These are phyloP conservation scores for Pyracantha coccinea DNA, from an alignment of 331 rosid genomes.

Conservation along the genomic window DNA sequence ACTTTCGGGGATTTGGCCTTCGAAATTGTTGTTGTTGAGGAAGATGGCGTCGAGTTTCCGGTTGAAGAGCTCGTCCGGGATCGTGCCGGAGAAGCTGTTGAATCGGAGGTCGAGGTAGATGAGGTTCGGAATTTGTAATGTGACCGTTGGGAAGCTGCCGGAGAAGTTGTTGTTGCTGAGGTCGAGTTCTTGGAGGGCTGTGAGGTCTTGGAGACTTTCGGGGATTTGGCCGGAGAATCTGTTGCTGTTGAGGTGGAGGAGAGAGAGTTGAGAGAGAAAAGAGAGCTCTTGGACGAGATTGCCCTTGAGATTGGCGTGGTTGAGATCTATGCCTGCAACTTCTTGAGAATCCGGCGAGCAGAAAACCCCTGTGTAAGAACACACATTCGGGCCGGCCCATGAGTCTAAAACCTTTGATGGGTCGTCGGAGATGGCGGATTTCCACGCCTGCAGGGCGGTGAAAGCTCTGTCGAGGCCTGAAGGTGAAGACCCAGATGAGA, in stretches of 20 bases:
- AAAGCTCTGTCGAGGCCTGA: constrained; percentile 48
- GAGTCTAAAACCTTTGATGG: constrained; percentile 48
- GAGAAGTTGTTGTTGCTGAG: constrained; percentile 81
- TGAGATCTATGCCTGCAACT: constrained; percentile 84
- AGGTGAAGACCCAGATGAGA: constrained; percentile 36
- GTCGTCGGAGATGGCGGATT: constrained; percentile 83
- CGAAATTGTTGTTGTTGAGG: constrained; percentile 73
- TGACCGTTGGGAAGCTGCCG: constrained; percentile 59
- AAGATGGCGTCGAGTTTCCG: constrained; percentile 73
- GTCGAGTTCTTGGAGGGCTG: constrained; percentile 65
- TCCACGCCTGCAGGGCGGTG: constrained; percentile 83
- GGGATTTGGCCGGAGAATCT: constrained; percentile 68
- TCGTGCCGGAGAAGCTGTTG: constrained; percentile 64
- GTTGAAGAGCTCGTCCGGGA: constrained; percentile 70
- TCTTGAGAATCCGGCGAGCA: constrained; percentile 45
- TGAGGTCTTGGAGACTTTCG: constrained; percentile 49
- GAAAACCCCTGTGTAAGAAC: constrained; percentile 84
- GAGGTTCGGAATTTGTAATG: constrained; percentile 62
- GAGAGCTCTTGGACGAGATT: constrained; percentile 67
- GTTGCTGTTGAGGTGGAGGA: constrained; percentile 81
- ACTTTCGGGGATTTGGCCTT: constrained; percentile 71
- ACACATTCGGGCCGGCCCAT: constrained; percentile 78
- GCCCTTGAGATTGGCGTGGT: constrained; percentile 81
- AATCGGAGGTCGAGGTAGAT: constrained; percentile 80
- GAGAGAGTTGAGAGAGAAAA: constrained; percentile 56